Conservation (phyloP, 139 green algal genomes). For the Auxenochlorella pyrenoidosa region DNA sequence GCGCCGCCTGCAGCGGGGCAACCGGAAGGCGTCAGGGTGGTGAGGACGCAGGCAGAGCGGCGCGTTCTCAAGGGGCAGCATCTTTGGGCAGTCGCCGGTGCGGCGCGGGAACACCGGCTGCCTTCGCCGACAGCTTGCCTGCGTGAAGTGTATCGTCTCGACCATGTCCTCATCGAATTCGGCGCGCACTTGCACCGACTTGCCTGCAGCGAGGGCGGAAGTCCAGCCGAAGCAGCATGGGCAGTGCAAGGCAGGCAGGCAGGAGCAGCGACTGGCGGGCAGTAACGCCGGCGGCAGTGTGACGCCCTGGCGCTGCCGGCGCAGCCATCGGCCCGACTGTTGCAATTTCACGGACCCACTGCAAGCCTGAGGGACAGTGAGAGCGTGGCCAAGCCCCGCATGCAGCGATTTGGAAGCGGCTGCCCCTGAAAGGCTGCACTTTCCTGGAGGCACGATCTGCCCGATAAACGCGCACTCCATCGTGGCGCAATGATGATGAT, state of each 20-base stretch:
- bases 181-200: slow-evolving; percentile 1
- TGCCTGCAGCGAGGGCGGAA: background rate
- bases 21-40: background rate
- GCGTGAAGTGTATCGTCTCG: slow-evolving; percentile 44
- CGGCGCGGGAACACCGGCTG: too few species aligned
- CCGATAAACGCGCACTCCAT: background rate
- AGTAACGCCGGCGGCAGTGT: background rate
- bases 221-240: background rate
- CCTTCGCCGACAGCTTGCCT: slow-evolving; percentile 7
- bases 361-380: too few species aligned
- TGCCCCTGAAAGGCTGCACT: background rate
- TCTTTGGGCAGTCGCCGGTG: too few species aligned
- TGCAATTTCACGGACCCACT: too few species aligned
- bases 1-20: background rate
- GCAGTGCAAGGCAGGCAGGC: background rate
- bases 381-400: too few species aligned
- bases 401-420: too few species aligned
- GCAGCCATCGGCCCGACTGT: background rate
- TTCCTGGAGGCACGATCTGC: background rate
- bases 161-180: slow-evolving; percentile 37
- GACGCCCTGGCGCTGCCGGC: too few species aligned
- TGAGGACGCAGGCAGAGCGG: too few species aligned
- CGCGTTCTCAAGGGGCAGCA: too few species aligned
- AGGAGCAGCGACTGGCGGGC: background rate
- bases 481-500: background rate